A percentile compares a stretch with the other conserved stretches of the same genome.
Evolutionary conservation across 2,329 filamentous ascomycete genomes (phyloP).

Genomic region (Trichoderma asperellum): DNA sequence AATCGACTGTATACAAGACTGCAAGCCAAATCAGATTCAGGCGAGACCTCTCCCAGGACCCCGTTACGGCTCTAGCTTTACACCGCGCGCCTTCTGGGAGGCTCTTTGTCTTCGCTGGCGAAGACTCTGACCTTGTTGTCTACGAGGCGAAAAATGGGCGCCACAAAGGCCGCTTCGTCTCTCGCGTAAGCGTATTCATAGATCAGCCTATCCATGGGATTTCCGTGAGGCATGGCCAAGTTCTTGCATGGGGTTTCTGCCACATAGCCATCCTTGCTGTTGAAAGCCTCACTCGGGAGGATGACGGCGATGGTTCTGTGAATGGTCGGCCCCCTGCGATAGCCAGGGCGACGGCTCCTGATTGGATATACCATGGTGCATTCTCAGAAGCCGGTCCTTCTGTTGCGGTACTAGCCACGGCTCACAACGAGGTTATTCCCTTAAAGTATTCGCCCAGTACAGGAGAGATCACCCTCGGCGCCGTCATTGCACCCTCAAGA

Average conservation of each 20-base stretch:
- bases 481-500: constrained; percentile 66
- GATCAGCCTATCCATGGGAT: constrained; percentile 78
- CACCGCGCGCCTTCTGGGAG: constrained; percentile 41
- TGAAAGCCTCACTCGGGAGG: constrained; percentile 33
- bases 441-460: constrained; percentile 44
- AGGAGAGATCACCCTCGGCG: constrained; percentile 48
- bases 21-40: constrained; percentile 32
- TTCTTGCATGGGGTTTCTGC: constrained; percentile 72
- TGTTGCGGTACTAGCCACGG: constrained; percentile 70
- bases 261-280: constrained; percentile 52
- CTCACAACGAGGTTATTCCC: constrained; percentile 79
- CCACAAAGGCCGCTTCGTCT: constrained; percentile 42
- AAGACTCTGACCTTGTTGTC: constrained; percentile 62
- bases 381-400: constrained; percentile 51
- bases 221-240: constrained; percentile 45
- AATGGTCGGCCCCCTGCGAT: constrained; percentile 29
- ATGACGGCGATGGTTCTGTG: not conserved
- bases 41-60: constrained; percentile 52
- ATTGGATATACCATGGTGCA: constrained; percentile 77
- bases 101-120: constrained; percentile 59
- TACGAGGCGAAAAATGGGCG: constrained; percentile 48
- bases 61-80: constrained; percentile 64
- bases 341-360: constrained; percentile 56
- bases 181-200: constrained; percentile 59
- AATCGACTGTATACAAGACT: not conserved